A percentile compares a stretch with the other conserved stretches of the same genome.
These are phyloP conservation scores for Trichoderma brevicompactum DNA, from an alignment of 2,329 filamentous ascomycete species.

Conservation along the genomic window DNA sequence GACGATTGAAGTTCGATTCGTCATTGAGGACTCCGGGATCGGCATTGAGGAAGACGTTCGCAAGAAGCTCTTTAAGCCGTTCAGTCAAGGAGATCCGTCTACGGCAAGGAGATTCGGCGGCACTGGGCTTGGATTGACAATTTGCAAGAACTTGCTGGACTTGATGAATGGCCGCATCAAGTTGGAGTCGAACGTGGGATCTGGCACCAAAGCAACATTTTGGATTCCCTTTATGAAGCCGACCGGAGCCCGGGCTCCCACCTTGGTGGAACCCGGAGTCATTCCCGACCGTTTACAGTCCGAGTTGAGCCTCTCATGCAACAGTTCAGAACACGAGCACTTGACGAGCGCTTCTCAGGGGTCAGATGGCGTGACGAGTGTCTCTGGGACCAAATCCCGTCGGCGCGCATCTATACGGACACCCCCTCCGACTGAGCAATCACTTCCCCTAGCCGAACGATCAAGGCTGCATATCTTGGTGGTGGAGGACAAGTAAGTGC, in stretches of 20 bases:
- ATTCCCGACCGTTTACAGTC: constrained; percentile 70
- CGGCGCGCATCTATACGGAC: constrained; percentile 44
- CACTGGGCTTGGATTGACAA: constrained; percentile 77
- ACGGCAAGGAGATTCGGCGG: constrained; percentile 80
- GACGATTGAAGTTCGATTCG: constrained; percentile 69
- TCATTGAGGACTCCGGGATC: constrained; percentile 77
- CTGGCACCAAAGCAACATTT: constrained; percentile 75
- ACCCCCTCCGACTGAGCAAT: constrained; percentile 49
- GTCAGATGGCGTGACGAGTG: constrained; percentile 36
- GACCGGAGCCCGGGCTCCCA: constrained; percentile 52
- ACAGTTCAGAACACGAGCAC: constrained; percentile 66
- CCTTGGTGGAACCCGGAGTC: constrained; percentile 64
- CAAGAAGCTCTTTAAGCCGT: constrained; percentile 75
- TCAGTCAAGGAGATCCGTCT: constrained; percentile 80
- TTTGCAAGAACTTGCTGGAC: constrained; percentile 79
- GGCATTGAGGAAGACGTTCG: constrained; percentile 79
- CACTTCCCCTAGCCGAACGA: constrained; percentile 61
- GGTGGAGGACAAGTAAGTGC: constrained; percentile 76
- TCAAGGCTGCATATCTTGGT: constrained; percentile 71
- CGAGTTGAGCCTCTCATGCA: constrained; percentile 67
- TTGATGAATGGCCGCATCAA: constrained; percentile 78
- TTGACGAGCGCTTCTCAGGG: constrained; percentile 47
- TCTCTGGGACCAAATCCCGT: constrained; percentile 35
- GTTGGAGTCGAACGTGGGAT: constrained; percentile 67
- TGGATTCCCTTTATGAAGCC: constrained; percentile 78